Base-by-base conservation (phyloP, 768 basidiomycete genomes). In the Lactarius hatsudake region DNA sequence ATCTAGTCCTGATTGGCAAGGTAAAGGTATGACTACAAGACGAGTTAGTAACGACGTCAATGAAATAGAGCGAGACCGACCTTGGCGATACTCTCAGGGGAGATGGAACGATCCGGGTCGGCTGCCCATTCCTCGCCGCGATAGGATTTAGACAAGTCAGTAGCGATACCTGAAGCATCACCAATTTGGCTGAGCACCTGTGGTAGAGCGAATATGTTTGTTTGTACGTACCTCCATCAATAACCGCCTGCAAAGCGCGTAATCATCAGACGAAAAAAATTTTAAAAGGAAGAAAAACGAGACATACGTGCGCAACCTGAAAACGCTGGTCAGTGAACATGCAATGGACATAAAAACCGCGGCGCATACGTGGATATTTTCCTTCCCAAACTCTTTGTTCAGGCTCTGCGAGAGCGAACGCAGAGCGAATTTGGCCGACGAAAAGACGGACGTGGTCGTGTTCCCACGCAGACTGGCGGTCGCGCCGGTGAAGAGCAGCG, bases 81-180 rank as follows among this genome's bases (percentile, higher is more conserved):
- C 73, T 84, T 79, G 15, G 89, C 91, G 65, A 93, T 90, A 71
- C 86, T 86, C 40, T 87, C 83, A 0, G 92, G 88, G 59, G 79
- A 78, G 34, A 94, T 79, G 56, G 82, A 77, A 13, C 73, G 75
- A 64, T 86, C 82, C 3, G 76, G 74, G 63, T 88, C 81, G 10
- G 76, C 73, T 53, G 77, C 79, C 80, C 79, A 84, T 32, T 78
- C 75, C 42, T 76, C 45, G n/a, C 45, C 45, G n/a, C 45, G 38
- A 40, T 40, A 12, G 15, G 61, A 51, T n/a, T 17, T 38, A 5
- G n/a, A 23, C 43, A 26, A 8, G 30, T 66, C 70, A 3, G 64
- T 71, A 28, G 30, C 59, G n/a, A 84, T 81, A 13, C 78, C 67
- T 68, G 48, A 17, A 8, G 5, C 12, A 26, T 42, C 15, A 32